Base-by-base conservation (phyloP, 1,139 yeast genomes). In the Meyerozyma sp. region DNA sequence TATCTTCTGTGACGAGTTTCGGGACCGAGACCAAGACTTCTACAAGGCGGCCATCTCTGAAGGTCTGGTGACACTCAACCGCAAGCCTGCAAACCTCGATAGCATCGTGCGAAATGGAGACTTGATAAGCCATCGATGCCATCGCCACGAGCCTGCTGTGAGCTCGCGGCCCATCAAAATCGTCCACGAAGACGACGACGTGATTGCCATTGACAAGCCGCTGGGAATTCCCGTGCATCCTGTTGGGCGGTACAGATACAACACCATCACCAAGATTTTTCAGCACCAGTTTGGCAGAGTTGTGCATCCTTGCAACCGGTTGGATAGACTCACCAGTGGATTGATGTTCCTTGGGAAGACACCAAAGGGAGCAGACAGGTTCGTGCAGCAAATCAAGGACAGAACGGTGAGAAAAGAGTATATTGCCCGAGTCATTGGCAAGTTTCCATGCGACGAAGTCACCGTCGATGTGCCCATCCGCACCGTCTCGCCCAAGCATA, bases 151-250 rank as follows among this genome's bases (percentile, higher is more conserved):
- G 56, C 96, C 96, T 2, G 83, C 96, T 0, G 96, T 93, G 1
- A 74, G 88, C 2, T 79, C 91, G 0, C 70, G 80, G 42, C 78
- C 79, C 0, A 83, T 93, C 39, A 76, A 75, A 44, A 82, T 89
- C 36, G 91, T 93, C 0, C 80, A 75, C 57, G 91, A 90, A 57
- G 84, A 89, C 58, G 93, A 86, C 14, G 79, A 86, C 42, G 64
- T 90, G 29, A 73, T 93, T 7, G 96, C 87, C 1, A 85, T 94
- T 26, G 96, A 93, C 61, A 93, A 93, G 54, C 98, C 99, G 0
- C 79, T 95, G 3, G 97, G 98, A 0, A 79, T 93, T 4, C 98
- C 99, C 0, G 97, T 85, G 1, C 98, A 93, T 61, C 98, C 99
- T 1, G 86, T 98, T 0, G 99, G 98, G 0, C 70, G 98, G 46